phyloP scores from a whole-genome alignment of 2,329 filamentous ascomycete genomes.

The Xylaria sp. region DNA sequence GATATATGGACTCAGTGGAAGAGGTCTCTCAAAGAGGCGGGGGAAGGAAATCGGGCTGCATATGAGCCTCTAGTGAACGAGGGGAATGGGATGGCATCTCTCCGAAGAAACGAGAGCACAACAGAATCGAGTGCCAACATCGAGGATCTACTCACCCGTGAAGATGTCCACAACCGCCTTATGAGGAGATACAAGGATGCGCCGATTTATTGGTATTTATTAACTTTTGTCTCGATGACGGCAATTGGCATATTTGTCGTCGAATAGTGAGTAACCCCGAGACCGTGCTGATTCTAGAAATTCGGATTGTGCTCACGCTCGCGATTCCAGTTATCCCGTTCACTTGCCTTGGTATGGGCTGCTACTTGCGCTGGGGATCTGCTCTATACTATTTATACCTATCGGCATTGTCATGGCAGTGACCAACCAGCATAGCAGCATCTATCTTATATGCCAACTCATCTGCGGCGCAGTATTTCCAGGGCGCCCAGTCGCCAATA shows the following conservation, averaged over 20 bases:
- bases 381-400: conserved; percentile 82
- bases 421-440: conserved; percentile 86
- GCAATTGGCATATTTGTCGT: conserved; percentile 82
- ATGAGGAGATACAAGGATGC: conserved; percentile 86
- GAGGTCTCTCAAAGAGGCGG: conserved; percentile 68
- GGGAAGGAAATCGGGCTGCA: conserved; percentile 52
- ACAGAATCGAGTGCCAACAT: conserved; percentile 47
- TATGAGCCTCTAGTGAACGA: conserved; percentile 57
- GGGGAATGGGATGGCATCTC: conserved; percentile 31
- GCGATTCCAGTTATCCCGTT: conserved; percentile 69
- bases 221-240: conserved; percentile 77
- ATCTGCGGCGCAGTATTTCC: conserved; percentile 83
- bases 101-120: conserved; percentile 28
- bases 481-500: conserved; percentile 85
- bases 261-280: conserved; percentile 69
- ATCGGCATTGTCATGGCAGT: conserved; percentile 94
- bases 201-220: conserved; percentile 79
- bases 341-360: conserved; percentile 88
- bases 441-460: conserved; percentile 85
- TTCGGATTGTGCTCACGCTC: conserved; percentile 20
- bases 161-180: conserved; percentile 83
- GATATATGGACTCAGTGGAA: conserved; percentile 82
- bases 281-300: background rate
- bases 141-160: conserved; percentile 67
- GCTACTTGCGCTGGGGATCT: conserved; percentile 77